These are phyloP conservation scores for Cyclotella choctawhatcheeana DNA, from an alignment of 108 stramenopile genomes.

Conservation along the genomic window DNA sequence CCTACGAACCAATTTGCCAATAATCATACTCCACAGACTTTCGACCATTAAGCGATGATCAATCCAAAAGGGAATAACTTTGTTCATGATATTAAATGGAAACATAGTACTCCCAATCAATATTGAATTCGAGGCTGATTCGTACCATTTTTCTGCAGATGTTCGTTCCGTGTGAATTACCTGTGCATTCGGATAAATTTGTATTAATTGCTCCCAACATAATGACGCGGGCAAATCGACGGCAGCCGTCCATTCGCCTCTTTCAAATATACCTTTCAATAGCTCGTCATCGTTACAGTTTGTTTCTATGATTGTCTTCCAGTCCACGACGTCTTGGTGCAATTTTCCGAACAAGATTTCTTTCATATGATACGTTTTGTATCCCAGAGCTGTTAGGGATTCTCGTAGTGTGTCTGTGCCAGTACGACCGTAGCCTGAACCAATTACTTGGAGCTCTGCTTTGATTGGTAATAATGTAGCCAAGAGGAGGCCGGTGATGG, in stretches of 20 bases:
- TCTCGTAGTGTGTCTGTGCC: conserved; percentile 6
- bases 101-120: conserved; percentile 28
- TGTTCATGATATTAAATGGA: conserved; percentile 15
- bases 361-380: conserved; percentile 24
- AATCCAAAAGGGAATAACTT: not conserved
- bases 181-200: conserved; percentile 50
- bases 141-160: conserved; percentile 28
- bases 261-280: not conserved
- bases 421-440: conserved; percentile 16
- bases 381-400: conserved; percentile 15
- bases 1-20: conserved; percentile 31
- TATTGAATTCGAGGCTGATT: conserved; percentile 22
- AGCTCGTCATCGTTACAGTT: not conserved
- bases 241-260: conserved; percentile 47
- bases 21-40: not conserved
- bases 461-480: not conserved
- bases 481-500: not conserved
- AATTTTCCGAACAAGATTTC: conserved; percentile 4
- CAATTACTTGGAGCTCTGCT: conserved; percentile 1
- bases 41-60: not conserved
- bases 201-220: conserved; percentile 31
- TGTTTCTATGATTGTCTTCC: conserved; percentile 1
- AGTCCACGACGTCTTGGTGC: conserved; percentile 16
- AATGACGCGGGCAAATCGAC: not conserved
- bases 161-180: conserved; percentile 56